Percentiles rank a stretch among this genome's conserved stretches.
These are phyloP conservation scores for Globisporangium lucens DNA, from an alignment of 352 stramenopile species.

Conservation along the genomic window DNA sequence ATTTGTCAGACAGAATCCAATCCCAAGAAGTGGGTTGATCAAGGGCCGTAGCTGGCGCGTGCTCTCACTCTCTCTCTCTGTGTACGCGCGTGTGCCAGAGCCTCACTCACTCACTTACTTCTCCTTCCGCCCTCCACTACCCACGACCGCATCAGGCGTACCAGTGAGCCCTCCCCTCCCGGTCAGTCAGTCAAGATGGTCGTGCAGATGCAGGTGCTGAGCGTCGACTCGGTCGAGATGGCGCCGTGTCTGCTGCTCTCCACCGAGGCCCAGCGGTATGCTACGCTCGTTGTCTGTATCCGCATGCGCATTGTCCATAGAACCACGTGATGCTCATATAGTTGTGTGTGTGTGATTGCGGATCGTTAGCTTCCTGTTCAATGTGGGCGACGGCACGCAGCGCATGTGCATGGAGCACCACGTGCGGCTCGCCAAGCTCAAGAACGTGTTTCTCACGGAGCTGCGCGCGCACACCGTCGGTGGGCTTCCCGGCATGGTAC, in stretches of 20 bases:
- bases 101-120: too few relatives aligned
- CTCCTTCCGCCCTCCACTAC: too few relatives aligned
- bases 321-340: neutral
- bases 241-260: conserved; percentile 65
- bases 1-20: too few relatives aligned
- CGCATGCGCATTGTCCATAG: neutral
- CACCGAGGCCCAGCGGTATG: conserved; percentile 58
- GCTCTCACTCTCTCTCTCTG: too few relatives aligned
- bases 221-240: conserved; percentile 73
- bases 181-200: conserved; percentile 40
- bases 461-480: conserved; percentile 74
- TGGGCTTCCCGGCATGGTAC: conserved; percentile 81
- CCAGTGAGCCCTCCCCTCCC: too few relatives aligned
- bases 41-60: too few relatives aligned
- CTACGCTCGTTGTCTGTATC: neutral
- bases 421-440: conserved; percentile 79
- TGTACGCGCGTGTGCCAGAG: too few relatives aligned
- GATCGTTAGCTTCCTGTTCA: conserved; percentile 78
- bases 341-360: neutral
- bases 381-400: conserved; percentile 88
- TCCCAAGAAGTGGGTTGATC: too few relatives aligned
- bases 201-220: conserved; percentile 73
- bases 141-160: too few relatives aligned
- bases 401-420: conserved; percentile 91
- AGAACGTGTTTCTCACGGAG: conserved; percentile 85